Conservation (phyloP, 768 basidiomycete species). For the Auriscalpium microsporum region DNA sequence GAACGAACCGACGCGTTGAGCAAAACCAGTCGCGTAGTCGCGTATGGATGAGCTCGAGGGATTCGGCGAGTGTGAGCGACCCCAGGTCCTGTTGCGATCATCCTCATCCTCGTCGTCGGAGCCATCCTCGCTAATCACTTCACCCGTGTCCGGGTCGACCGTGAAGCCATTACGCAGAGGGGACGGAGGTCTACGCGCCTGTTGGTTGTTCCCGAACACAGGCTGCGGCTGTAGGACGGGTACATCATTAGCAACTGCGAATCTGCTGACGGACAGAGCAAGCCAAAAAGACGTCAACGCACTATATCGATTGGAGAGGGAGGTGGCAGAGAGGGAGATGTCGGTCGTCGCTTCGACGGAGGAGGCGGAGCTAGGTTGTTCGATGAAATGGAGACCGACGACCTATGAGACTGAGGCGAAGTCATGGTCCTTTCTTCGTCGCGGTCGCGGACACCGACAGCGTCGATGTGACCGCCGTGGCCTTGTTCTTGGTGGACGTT, state of each 20-base stretch:
- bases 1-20: conserved; percentile 64
- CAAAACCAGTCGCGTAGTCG: conserved; percentile 64
- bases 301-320: conserved; percentile 34
- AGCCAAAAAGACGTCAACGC: conserved; percentile 2
- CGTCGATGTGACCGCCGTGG: conserved; percentile 13
- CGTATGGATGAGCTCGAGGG: conserved; percentile 48
- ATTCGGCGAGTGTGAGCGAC: conserved; percentile 50
- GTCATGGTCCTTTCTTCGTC: conserved; percentile 17
- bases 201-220: conserved; percentile 27
- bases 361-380: conserved; percentile 21
- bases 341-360: conserved; percentile 27
- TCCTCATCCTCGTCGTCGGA: conserved; percentile 38
- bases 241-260: not conserved
- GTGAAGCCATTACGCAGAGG: conserved; percentile 61
- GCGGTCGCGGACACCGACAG: conserved; percentile 21
- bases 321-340: conserved; percentile 29
- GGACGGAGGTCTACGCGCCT: conserved; percentile 52
- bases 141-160: conserved; percentile 47
- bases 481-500: no score
- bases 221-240: conserved; percentile 32
- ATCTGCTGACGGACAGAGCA: no score
- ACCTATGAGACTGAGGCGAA: conserved; percentile 20
- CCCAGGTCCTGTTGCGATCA: conserved; percentile 30
- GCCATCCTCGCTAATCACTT: conserved; percentile 31
- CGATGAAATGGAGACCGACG: conserved; percentile 16